Conservation (phyloP, 2,329 filamentous ascomycete species). For the Botrytis aclada region DNA sequence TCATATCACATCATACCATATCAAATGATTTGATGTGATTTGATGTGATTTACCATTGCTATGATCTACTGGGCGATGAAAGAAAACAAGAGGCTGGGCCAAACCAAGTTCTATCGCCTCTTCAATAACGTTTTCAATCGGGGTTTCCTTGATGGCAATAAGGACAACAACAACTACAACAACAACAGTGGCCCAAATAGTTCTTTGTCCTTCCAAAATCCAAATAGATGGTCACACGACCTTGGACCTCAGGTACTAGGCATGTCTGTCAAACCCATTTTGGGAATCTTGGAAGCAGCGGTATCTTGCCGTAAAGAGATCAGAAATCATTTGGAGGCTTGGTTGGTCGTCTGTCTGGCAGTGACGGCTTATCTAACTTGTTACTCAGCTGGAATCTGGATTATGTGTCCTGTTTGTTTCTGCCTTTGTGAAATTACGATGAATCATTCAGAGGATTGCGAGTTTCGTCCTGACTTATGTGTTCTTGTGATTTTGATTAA, state of each 20-base stretch:
- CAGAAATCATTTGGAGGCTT: not conserved
- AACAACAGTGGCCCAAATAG: not conserved
- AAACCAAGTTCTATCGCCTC: conserved; percentile 5
- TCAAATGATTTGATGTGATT: conserved; percentile 5
- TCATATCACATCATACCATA: not conserved
- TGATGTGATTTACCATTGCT: not conserved
- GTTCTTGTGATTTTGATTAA: not conserved
- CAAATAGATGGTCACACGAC: conserved; percentile 4
- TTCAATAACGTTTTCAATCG: not conserved
- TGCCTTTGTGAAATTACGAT: not conserved
- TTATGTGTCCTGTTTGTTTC: conserved; percentile 2
- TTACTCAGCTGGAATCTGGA: not conserved
- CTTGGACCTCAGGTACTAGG: not conserved
- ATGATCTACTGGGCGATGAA: not conserved
- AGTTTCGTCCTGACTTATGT: not conserved
- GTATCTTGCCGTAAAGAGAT: not conserved
- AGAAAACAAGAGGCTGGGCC: conserved; percentile 9
- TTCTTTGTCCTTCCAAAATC: not conserved
- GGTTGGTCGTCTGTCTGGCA: not conserved
- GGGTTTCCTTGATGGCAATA: not conserved
- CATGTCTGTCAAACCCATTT: not conserved
- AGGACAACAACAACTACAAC: not conserved
- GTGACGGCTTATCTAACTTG: not conserved
- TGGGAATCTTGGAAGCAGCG: not conserved
- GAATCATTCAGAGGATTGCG: conserved; percentile 6